Percentiles rank a stretch among this genome's conserved stretches.
Conservation (phyloP, 1,139 yeast species). For the Yamadazyma siamensis region DNA sequence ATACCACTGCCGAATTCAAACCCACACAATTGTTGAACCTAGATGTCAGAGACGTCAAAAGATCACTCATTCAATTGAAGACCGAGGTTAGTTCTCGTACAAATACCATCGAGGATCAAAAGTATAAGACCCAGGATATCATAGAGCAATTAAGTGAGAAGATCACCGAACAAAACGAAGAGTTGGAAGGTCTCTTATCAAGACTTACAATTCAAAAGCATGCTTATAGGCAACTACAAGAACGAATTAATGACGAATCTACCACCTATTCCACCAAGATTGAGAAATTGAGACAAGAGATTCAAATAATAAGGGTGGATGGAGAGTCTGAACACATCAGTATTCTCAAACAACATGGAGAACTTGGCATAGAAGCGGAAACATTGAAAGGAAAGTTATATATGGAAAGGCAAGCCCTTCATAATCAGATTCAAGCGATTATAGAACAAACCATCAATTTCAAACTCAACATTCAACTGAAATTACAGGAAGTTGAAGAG, state of each 20-base stretch:
- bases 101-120: slow-evolving; percentile 57
- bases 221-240: slow-evolving; percentile 56
- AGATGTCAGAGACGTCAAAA: slow-evolving; percentile 35
- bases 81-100: slow-evolving; percentile 45
- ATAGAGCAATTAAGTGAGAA: slow-evolving; percentile 55
- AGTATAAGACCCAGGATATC: slow-evolving; percentile 55
- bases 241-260: slow-evolving; percentile 53
- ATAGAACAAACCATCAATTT: slow-evolving; percentile 60
- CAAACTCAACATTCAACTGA: slow-evolving; percentile 62
- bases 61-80: slow-evolving; percentile 44
- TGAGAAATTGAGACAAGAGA: slow-evolving; percentile 61
- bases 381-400: slow-evolving; percentile 47
- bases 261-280: slow-evolving; percentile 59
- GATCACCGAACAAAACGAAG: slow-evolving; percentile 54
- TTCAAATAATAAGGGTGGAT: slow-evolving; percentile 49
- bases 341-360: slow-evolving; percentile 36
- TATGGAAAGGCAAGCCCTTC: slow-evolving; percentile 47
- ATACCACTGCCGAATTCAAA: slow-evolving; percentile 21
- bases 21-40: slow-evolving; percentile 31
- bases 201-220: slow-evolving; percentile 51
- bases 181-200: slow-evolving; percentile 58
- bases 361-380: slow-evolving; percentile 53
- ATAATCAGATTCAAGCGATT: slow-evolving; percentile 52
- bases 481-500: slow-evolving; percentile 41
- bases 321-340: slow-evolving; percentile 47